phyloP scores from a whole-genome alignment of 345 rosid species.

The Fremontodendron californicum region DNA sequence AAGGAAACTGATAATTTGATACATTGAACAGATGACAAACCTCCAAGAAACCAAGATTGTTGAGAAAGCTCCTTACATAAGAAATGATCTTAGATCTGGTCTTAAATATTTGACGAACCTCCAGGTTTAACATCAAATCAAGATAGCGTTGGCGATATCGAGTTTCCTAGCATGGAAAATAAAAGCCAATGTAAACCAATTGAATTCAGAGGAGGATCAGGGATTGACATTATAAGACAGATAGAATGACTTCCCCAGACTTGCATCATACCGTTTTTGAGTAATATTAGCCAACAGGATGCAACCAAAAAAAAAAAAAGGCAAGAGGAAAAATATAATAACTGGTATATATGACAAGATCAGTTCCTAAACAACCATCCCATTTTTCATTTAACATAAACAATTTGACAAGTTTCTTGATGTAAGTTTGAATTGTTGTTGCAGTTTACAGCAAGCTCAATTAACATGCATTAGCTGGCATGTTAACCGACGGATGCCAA shows the following conservation, averaged over 20 bases:
- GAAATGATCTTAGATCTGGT: slow-evolving; percentile 60
- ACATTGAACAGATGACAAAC: slow-evolving; percentile 29
- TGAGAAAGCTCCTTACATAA: slow-evolving; percentile 67
- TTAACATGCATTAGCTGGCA: background rate
- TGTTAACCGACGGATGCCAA: background rate
- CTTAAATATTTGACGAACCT: slow-evolving; percentile 70
- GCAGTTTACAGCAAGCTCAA: background rate
- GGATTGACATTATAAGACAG: background rate
- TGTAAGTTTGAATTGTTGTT: background rate
- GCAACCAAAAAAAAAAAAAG: background rate
- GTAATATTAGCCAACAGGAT: background rate
- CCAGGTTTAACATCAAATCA: slow-evolving; percentile 79
- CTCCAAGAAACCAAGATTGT: slow-evolving; percentile 70
- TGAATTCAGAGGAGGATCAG: background rate
- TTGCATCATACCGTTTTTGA: background rate
- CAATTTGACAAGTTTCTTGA: background rate
- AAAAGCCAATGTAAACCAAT: background rate
- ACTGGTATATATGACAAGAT: background rate
- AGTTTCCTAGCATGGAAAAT: slow-evolving; percentile 54
- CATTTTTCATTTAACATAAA: background rate
- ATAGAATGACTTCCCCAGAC: background rate
- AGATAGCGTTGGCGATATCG: slow-evolving; percentile 89
- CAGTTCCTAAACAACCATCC: background rate
- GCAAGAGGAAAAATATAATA: background rate
- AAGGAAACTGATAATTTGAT: background rate